Evolutionary conservation across 73 alveolate genomes (phyloP), one percentile per base, ranked within the genome.

Genomic region (Uronychia setigera): DNA sequence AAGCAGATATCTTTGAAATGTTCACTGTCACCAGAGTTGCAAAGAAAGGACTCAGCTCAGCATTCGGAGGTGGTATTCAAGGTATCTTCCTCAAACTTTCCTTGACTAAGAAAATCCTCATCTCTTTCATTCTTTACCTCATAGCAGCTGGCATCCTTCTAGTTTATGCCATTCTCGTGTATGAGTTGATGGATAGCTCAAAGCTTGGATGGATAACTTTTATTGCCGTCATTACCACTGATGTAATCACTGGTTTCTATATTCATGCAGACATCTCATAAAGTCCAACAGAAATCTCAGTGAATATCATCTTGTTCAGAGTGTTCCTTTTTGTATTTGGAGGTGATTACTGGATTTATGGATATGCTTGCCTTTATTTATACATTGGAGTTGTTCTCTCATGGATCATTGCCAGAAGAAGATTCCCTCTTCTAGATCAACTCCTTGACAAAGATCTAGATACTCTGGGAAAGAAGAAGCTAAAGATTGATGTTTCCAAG

Each of bases 321-420:
- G 27, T 92, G 32, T 80, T 58, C 32, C 84, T 92, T 19, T 88
- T 81, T 79, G 78, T 84, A 0, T 80, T 82, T 79, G 93, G 94
- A 29, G 97, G 97, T 25, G 75, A 88, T 32, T 83, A 83, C 67
- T 92, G 97, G 97, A 82, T 92, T 59, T 79, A 88, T 58, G 97
- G 97, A 13, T 92, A 92, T 57, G 1, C 86, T 28, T 74, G 76
- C 5, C 90, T 88, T 58, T 88, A 92, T 58, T 1, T 87, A 26
- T 81, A 89, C n/a, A 35, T 87, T 29, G 91, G 92, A 14, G 59
- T 77, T 14, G n/a, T 67, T 33, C 32, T 88, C 26, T 59, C 80
- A 28, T 46, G 26, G 11, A 77, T 80, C 60, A 81, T 92, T 31
- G 80, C 93, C 5, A 31, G 74, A 5, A 81, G 31, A 31, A 74